phyloP scores from a whole-genome alignment of 257 asterid species.

The Jasminum sambac region DNA sequence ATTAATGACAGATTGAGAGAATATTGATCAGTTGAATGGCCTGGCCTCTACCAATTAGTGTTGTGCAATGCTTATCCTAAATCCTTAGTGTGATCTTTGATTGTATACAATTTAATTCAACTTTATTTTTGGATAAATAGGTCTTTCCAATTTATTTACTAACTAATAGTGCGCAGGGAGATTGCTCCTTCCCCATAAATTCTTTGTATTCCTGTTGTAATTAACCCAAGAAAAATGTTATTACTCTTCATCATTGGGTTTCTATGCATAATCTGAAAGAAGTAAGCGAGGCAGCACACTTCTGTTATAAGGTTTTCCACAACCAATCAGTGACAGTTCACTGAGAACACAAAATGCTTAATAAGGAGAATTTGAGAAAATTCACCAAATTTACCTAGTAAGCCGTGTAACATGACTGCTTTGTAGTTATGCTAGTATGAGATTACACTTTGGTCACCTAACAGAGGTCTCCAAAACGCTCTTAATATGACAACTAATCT shows the following conservation, averaged over 20 bases:
- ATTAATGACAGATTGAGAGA: background rate
- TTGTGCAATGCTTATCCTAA: too few relatives aligned
- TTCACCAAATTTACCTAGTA: background rate
- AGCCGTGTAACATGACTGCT: conserved; percentile 1
- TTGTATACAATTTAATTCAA: too few relatives aligned
- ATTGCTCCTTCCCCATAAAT: too few relatives aligned
- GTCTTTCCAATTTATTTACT: too few relatives aligned
- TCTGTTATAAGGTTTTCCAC: conserved; percentile 1
- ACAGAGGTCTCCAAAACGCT: background rate
- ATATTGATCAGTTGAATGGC: background rate
- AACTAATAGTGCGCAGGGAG: too few relatives aligned
- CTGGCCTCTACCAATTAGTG: background rate
- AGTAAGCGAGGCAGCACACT: background rate
- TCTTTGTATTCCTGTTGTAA: too few relatives aligned
- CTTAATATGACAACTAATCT: background rate
- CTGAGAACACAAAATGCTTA: background rate
- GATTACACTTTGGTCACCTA: background rate
- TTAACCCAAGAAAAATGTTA: too few relatives aligned
- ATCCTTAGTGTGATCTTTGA: too few relatives aligned
- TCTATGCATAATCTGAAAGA: background rate
- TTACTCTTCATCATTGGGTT: too few relatives aligned
- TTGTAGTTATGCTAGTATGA: background rate
- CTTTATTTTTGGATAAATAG: too few relatives aligned
- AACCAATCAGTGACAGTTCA: background rate
- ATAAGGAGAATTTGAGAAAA: background rate